Evolutionary conservation across 176 grass and related monocot genomes (phyloP).

Genomic region (Neostapfia colusana): DNA sequence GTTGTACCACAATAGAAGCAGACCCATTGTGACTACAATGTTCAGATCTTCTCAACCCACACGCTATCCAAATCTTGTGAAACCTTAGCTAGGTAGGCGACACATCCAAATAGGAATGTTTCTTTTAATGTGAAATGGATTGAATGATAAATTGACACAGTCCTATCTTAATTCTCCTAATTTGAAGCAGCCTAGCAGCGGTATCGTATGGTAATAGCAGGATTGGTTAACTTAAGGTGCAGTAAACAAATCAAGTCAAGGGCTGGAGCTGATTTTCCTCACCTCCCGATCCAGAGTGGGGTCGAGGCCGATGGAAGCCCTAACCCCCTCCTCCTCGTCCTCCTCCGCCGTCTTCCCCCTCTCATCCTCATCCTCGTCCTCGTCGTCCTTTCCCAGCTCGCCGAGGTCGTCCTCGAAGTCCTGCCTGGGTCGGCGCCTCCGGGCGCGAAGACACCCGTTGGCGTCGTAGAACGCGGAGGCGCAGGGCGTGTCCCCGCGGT

Average conservation of each 20-base stretch:
- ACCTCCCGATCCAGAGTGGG: conserved; percentile 94
- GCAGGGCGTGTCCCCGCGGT: conserved; percentile 70
- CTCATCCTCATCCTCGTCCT: conserved; percentile 15
- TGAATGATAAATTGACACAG: neutral
- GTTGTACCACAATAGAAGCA: too few relatives aligned
- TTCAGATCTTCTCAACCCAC: neutral
- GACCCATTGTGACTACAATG: neutral
- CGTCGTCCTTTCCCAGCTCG: conserved; percentile 25
- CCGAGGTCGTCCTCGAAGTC: conserved; percentile 54
- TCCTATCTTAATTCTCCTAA: conserved; percentile 1
- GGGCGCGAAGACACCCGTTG: conserved; percentile 60
- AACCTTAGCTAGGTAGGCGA: neutral
- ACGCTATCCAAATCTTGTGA: neutral
- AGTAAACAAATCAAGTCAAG: neutral
- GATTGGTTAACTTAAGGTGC: neutral
- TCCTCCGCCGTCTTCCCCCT: conserved; percentile 20
- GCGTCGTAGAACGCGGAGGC: conserved; percentile 74
- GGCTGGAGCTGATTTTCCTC: neutral
- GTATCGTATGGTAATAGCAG: neutral
- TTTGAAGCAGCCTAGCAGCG: neutral
- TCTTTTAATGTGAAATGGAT: neutral
- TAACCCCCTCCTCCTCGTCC: conserved; percentile 68
- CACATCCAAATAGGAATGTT: neutral
- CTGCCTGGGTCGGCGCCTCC: conserved; percentile 46
- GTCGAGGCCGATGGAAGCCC: conserved; percentile 85